Base-by-base conservation (phyloP, 306 rosid genomes). In the Corylus avellana region DNA sequence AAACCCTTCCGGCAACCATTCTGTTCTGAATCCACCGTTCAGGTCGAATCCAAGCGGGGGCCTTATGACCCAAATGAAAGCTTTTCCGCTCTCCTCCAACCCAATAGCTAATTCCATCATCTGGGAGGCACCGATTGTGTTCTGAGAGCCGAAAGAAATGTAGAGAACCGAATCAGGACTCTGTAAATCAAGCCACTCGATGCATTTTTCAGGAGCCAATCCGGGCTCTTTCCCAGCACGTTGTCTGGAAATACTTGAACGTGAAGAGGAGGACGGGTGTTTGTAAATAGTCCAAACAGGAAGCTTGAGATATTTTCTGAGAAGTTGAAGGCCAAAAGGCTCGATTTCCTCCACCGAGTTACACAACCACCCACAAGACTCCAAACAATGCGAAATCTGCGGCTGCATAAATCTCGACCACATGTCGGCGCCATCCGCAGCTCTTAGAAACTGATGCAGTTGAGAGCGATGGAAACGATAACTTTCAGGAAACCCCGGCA, bases 81-180 rank as follows among this genome's bases (percentile, higher is more conserved):
- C 55, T 35, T 55, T 88, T 0, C 76, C 82, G 57, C 94, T 89
- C 48, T 77, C 64, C 79, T 94, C 98, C 78, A 92, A 82, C 0
- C 94, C 98, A 1, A 44, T 67, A 1, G 98, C 96, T 48, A 94
- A 67, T 2, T 89, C 91, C 91, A 83, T 85, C 97, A 94, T 92
- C 27, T 90, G 93, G 63, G 85, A 54, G 0, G 79, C 82, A 35
- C 80, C 79, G 17, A 94, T 87, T 0, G 96, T 88, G 86, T 92
- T 88, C 86, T 94, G 98, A 13, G 98, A 94, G 9, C 98, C 98
- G 74, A 94, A 94, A 2, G 90, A 92, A 51, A 94, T 76, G 81
- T 92, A 92, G 8, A 94, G 56, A 80, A 94, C 96, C 7, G 94
- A 92, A 4, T 53, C 64, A 0, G 77, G 74, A 8, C 49, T 70